phyloP scores from a whole-genome alignment of 2,329 filamentous ascomycete species.

The Nannizzia gypsea region DNA sequence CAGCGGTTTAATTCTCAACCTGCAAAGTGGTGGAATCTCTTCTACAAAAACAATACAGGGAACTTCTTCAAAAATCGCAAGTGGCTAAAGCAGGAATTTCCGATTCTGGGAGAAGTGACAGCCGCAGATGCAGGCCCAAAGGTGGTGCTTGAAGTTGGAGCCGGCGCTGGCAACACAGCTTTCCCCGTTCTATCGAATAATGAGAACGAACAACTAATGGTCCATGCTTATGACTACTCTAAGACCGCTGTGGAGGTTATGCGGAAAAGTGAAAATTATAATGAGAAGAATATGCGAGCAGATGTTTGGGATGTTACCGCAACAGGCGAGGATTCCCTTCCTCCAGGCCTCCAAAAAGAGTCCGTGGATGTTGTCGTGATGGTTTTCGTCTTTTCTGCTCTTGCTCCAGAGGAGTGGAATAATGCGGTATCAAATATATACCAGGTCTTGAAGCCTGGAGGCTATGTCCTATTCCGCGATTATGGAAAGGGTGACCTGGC shows the following conservation, averaged over 20 bases:
- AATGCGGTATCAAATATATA: constrained; percentile 71
- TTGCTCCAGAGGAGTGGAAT: constrained; percentile 74
- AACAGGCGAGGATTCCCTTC: constrained; percentile 45
- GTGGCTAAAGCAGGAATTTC: constrained; percentile 94
- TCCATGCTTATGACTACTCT: constrained; percentile 94
- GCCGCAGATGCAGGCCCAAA: constrained; percentile 55
- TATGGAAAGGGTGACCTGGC: constrained; percentile 92
- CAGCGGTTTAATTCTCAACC: constrained; percentile 78
- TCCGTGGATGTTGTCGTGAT: constrained; percentile 84
- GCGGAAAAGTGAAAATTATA: constrained; percentile 64
- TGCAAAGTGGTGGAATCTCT: constrained; percentile 94
- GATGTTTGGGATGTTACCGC: constrained; percentile 89
- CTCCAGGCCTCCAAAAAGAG: constrained; percentile 62
- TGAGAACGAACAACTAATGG: constrained; percentile 64
- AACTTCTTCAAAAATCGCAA: constrained; percentile 99
- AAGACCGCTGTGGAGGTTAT: constrained; percentile 93
- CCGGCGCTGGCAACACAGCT: constrained; percentile 90
- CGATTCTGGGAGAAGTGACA: constrained; percentile 67
- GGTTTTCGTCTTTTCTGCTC: constrained; percentile 94
- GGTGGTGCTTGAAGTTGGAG: constrained; percentile 77
- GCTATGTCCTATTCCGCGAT: constrained; percentile 88
- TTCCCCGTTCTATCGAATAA: constrained; percentile 82
- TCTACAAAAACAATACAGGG: constrained; percentile 93
- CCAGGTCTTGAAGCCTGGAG: constrained; percentile 75
- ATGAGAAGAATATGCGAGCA: constrained; percentile 60